phyloP scores from a whole-genome alignment of 2,329 filamentous ascomycete genomes.

The Ascochyta viciae-villosae region DNA sequence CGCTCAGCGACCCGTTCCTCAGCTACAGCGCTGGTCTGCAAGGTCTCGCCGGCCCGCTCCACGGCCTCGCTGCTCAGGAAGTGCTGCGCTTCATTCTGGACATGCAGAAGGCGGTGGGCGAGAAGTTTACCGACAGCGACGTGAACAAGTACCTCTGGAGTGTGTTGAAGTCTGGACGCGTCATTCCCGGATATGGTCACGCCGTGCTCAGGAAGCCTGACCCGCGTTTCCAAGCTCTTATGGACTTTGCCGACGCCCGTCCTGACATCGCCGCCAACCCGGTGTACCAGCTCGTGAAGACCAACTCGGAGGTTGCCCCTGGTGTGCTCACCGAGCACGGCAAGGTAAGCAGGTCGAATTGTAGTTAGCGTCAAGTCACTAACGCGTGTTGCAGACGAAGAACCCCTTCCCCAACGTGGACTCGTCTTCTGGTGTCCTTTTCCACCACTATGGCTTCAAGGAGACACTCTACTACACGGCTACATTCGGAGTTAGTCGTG shows the following conservation, averaged over 20 bases:
- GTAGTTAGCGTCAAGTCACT: neutral
- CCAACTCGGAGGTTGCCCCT: constrained; percentile 90
- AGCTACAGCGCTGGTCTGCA: constrained; percentile 96
- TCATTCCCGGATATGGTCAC: constrained; percentile 94
- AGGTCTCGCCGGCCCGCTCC: constrained; percentile 91
- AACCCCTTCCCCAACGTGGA: constrained; percentile 98
- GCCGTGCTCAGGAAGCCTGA: constrained; percentile 96
- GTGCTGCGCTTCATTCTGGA: constrained; percentile 95
- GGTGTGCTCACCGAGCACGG: constrained; percentile 91
- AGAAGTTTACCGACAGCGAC: constrained; percentile 77
- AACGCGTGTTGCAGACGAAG: constrained; percentile 68
- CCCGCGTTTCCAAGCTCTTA: constrained; percentile 92
- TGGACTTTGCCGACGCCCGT: constrained; percentile 89
- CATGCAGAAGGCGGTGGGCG: constrained; percentile 89
- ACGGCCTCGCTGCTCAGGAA: constrained; percentile 94
- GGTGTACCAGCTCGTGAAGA: constrained; percentile 91
- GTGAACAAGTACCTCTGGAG: constrained; percentile 91
- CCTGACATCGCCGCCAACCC: constrained; percentile 87
- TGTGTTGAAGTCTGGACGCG: constrained; percentile 90
- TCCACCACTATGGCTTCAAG: constrained; percentile 98
- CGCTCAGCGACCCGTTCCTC: constrained; percentile 92
- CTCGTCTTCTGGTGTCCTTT: constrained; percentile 88
- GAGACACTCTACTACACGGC: constrained; percentile 94
- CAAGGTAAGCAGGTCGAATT: constrained; percentile 62
- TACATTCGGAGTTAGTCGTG: constrained; percentile 73